phyloP scores from a whole-genome alignment of 139 green algal genomes.

The Nannochloris sp. region DNA sequence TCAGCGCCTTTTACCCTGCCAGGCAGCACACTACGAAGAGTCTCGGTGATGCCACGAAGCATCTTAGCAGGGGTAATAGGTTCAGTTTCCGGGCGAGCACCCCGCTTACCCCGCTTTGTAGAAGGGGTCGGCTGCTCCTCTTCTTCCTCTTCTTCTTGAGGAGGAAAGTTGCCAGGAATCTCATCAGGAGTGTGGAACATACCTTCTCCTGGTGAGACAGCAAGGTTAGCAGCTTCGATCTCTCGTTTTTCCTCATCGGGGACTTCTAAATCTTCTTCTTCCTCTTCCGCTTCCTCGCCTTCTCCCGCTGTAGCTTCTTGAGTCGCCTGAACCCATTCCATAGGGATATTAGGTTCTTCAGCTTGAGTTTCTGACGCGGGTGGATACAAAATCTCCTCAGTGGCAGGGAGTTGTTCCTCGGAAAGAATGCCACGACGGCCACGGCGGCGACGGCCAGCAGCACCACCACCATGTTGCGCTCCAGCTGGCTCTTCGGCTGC shows the following conservation, averaged over 20 bases:
- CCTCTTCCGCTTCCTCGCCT: neutral
- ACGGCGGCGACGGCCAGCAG: neutral
- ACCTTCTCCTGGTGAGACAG: neutral
- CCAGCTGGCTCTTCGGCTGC: neutral
- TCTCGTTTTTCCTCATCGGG: neutral
- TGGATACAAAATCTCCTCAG: neutral
- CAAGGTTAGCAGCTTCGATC: neutral
- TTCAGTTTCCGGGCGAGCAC: no score
- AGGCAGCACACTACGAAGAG: neutral
- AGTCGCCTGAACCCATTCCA: no score
- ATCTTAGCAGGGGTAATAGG: neutral
- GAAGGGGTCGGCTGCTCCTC: neutral
- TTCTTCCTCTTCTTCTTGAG: neutral
- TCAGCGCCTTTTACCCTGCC: neutral
- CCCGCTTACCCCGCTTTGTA: neutral
- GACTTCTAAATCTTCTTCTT: neutral
- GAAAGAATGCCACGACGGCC: neutral
- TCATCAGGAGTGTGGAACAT: no score
- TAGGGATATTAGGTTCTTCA: no score
- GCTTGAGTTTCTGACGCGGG: no score
- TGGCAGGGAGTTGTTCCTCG: neutral
- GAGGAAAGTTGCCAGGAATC: neutral
- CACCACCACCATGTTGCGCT: neutral
- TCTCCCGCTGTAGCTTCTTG: no score
- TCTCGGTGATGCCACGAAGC: neutral